Evolutionary conservation across 106 monocot genomes (phyloP).

Genomic region (Apostasia ramifera): DNA sequence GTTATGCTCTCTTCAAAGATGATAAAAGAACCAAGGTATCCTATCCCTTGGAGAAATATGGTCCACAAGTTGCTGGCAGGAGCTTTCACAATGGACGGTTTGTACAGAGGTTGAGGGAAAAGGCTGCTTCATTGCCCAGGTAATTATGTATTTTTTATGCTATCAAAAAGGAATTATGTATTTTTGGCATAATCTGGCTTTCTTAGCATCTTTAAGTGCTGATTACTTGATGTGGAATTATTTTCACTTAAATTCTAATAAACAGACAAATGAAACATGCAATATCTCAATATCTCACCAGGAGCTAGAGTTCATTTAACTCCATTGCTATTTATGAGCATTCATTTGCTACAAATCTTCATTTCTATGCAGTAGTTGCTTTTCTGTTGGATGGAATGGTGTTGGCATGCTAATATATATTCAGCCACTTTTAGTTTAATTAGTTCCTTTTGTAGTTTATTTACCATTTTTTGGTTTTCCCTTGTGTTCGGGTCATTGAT

Average conservation of each 20-base stretch:
- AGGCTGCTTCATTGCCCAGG: conserved; percentile 73
- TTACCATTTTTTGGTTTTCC: no score
- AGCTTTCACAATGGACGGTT: conserved; percentile 94
- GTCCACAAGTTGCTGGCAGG: conserved; percentile 68
- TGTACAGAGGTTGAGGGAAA: conserved; percentile 80
- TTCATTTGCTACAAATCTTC: background rate
- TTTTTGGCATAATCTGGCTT: background rate
- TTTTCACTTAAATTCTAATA: background rate
- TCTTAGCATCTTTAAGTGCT: no score
- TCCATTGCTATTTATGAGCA: background rate
- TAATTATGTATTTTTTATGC: conserved; percentile 20
- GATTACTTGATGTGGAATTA: background rate
- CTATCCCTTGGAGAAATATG: conserved; percentile 76
- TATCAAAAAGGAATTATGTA: background rate
- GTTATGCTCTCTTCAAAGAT: conserved; percentile 91
- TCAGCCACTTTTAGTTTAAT: no score
- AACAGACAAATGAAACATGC: background rate
- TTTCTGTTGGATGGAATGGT: background rate
- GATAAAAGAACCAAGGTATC: conserved; percentile 64
- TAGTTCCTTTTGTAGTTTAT: no score
- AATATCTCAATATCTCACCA: no score
- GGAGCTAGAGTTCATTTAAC: background rate
- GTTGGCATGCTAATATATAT: no score
- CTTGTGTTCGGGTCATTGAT: no score
- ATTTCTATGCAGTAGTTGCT: background rate